These are phyloP conservation scores for Tetrapisispora arboricola DNA, from an alignment of 805 yeast genomes.

Conservation along the genomic window DNA sequence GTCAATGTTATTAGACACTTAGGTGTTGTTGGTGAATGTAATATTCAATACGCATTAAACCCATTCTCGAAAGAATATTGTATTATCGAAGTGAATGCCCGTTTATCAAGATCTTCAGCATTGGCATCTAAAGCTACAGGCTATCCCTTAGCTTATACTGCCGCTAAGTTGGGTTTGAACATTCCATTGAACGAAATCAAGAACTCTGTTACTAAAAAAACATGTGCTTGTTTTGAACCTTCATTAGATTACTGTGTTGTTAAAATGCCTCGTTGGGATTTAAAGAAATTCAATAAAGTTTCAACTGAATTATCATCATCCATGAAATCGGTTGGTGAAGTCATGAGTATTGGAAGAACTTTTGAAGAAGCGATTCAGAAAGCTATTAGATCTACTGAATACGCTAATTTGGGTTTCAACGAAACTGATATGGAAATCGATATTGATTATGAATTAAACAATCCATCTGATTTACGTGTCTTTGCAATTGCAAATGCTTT, in stretches of 20 bases:
- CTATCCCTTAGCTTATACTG: slow-evolving; percentile 95
- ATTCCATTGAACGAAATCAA: slow-evolving; percentile 84
- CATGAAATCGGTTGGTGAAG: slow-evolving; percentile 99
- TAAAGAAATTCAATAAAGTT: slow-evolving; percentile 89
- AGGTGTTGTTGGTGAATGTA: slow-evolving; percentile 99
- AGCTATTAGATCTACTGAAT: slow-evolving; percentile 87
- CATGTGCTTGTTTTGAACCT: slow-evolving; percentile 96
- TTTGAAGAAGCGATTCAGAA: slow-evolving; percentile 97
- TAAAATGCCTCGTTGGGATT: slow-evolving; percentile 98
- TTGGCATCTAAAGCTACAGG: slow-evolving; percentile 98
- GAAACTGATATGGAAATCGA: slow-evolving; percentile 84
- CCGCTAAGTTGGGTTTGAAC: slow-evolving; percentile 91
- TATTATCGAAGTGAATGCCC: slow-evolving; percentile 95
- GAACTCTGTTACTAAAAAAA: slow-evolving; percentile 86
- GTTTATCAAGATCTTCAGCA: slow-evolving; percentile 97
- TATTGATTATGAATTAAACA: slow-evolving; percentile 84
- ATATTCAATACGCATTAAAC: slow-evolving; percentile 91
- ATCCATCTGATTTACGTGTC: slow-evolving; percentile 95
- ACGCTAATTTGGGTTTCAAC: slow-evolving; percentile 89
- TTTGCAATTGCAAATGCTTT: slow-evolving; percentile 96
- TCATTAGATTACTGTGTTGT: slow-evolving; percentile 93
- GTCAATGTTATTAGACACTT: slow-evolving; percentile 93
- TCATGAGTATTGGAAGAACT: slow-evolving; percentile 94
- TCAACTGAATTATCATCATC: slow-evolving; percentile 79
- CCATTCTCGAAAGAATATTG: slow-evolving; percentile 92